phyloP scores from a whole-genome alignment of 2,329 filamentous ascomycete genomes.

The Sordariomycetes sp. region DNA sequence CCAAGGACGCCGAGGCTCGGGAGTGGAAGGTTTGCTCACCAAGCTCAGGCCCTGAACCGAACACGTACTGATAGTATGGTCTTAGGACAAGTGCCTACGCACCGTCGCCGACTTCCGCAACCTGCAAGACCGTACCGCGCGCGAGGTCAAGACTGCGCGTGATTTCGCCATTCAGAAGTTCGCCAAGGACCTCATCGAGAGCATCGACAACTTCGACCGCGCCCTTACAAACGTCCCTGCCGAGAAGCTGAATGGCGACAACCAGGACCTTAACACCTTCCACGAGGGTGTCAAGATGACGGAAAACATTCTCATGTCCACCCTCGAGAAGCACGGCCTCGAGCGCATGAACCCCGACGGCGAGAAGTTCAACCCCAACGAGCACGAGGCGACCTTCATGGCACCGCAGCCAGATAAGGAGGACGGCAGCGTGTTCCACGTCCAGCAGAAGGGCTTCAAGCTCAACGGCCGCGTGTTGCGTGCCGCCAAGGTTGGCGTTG shows the following conservation, averaged over 20 bases:
- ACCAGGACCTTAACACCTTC: constrained; percentile 67
- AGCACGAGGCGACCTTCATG: constrained; percentile 96
- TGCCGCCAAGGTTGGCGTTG: constrained; percentile 92
- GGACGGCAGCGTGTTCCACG: constrained; percentile 81
- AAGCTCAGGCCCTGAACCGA: not conserved
- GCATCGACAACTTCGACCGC: constrained; percentile 93
- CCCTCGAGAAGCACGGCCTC: constrained; percentile 87
- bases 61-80: not conserved
- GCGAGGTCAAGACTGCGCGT: constrained; percentile 77
- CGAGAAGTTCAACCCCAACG: constrained; percentile 91
- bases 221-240: constrained; percentile 71
- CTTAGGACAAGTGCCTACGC: constrained; percentile 87
- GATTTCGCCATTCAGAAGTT: constrained; percentile 96
- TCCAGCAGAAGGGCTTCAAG: constrained; percentile 92
- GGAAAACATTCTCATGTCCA: constrained; percentile 75
- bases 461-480: constrained; percentile 84
- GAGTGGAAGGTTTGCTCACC: constrained; percentile 69
- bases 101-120: constrained; percentile 96
- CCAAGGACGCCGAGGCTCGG: constrained; percentile 43
- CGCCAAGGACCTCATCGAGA: constrained; percentile 89
- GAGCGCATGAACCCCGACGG: constrained; percentile 77
- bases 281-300: constrained; percentile 95
- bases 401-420: constrained; percentile 80
- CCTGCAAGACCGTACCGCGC: constrained; percentile 87
- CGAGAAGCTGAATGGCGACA: constrained; percentile 55